A percentile compares a stretch with the other conserved stretches of the same genome.
Evolutionary conservation across 805 yeast genomes (phyloP).

Genomic region (Starmerella cellae): DNA sequence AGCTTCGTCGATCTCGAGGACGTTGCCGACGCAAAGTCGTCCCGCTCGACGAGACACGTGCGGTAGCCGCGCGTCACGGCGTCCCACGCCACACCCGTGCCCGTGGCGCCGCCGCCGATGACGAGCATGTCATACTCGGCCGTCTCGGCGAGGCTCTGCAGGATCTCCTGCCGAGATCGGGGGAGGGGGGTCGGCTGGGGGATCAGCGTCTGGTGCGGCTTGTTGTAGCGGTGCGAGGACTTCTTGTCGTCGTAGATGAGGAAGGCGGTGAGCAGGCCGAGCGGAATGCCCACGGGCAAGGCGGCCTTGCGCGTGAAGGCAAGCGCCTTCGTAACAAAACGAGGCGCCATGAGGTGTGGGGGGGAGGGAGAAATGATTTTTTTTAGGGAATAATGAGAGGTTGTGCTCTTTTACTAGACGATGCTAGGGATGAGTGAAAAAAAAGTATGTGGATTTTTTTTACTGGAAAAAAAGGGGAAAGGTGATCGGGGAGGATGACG

Average conservation of each 20-base stretch:
- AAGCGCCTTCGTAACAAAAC: neutral
- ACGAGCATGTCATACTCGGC: slow-evolving; percentile 64
- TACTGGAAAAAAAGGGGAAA: too few relatives aligned
- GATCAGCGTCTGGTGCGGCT: slow-evolving; percentile 19
- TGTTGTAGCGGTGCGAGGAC: slow-evolving; percentile 20
- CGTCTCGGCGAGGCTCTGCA: slow-evolving; percentile 25
- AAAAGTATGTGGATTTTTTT: too few relatives aligned
- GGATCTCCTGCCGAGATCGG: slow-evolving; percentile 22
- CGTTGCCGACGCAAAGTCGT: slow-evolving; percentile 86
- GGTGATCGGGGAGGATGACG: too few relatives aligned
- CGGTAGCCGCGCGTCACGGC: slow-evolving; percentile 83
- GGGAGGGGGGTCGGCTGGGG: slow-evolving; percentile 23
- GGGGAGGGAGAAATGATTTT: neutral
- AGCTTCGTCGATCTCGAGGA: slow-evolving; percentile 88
- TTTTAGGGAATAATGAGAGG: too few relatives aligned
- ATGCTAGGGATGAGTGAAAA: too few relatives aligned
- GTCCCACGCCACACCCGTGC: slow-evolving; percentile 85
- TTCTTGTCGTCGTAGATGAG: slow-evolving; percentile 21
- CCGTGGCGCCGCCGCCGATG: slow-evolving; percentile 95
- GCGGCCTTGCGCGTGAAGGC: slow-evolving; percentile 14
- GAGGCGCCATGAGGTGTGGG: neutral
- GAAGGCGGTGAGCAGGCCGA: slow-evolving; percentile 18
- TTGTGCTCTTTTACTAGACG: too few relatives aligned
- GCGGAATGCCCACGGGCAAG: slow-evolving; percentile 20
- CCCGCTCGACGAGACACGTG: slow-evolving; percentile 73